These are phyloP conservation scores for Penicillium sp. DNA, from an alignment of 2,329 filamentous ascomycete species.

Conservation along the genomic window DNA sequence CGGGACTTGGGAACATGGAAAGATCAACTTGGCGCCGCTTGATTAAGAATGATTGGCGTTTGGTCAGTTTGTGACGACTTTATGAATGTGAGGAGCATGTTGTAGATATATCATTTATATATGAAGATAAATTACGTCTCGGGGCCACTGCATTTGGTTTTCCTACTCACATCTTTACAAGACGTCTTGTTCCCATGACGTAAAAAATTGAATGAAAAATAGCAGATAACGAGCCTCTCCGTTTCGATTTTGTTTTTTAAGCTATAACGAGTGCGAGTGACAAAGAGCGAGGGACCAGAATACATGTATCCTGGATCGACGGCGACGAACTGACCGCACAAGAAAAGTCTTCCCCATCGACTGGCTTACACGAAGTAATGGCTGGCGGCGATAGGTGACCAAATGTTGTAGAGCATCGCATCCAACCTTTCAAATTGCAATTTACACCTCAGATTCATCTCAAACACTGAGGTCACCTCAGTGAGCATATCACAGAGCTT, in stretches of 20 bases:
- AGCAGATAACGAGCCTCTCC: conserved; percentile 9
- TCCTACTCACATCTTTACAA: too few relatives aligned
- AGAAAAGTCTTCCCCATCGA: conserved; percentile 11
- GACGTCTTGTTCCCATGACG: neutral
- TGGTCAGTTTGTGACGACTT: conserved; percentile 1
- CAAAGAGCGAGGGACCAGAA: conserved; percentile 16
- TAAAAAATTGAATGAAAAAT: conserved; percentile 3
- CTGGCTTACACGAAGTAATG: conserved; percentile 13
- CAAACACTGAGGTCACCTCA: conserved; percentile 26
- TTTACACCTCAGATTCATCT: conserved; percentile 29
- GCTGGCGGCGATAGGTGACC: conserved; percentile 15
- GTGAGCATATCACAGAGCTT: conserved; percentile 42
- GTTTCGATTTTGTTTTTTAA: conserved; percentile 9
- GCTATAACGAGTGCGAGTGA: conserved; percentile 17
- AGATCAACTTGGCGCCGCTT: conserved; percentile 31
- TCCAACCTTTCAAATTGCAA: conserved; percentile 32
- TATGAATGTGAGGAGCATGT: neutral
- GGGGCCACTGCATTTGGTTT: too few relatives aligned
- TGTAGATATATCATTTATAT: neutral
- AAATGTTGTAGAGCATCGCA: conserved; percentile 23
- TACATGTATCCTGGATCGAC: conserved; percentile 12
- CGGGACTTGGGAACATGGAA: conserved; percentile 43
- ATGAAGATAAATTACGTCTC: too few relatives aligned
- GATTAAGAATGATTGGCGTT: too few relatives aligned
- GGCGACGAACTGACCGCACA: conserved; percentile 14